phyloP scores from a whole-genome alignment of 129 eudicot species.

The Apium graveolens region DNA sequence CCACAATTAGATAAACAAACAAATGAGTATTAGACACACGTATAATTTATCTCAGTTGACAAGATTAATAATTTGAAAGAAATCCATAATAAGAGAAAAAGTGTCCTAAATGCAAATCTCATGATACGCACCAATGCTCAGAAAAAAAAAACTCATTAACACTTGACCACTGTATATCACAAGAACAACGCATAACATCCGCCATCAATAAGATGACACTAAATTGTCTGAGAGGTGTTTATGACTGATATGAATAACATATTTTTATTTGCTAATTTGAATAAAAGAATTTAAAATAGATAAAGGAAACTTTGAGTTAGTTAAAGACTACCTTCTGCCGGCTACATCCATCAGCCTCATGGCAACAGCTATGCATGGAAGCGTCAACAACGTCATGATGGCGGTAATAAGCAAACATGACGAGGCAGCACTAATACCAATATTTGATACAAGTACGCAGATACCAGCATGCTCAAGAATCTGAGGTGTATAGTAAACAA shows the following conservation, averaged over 20 bases:
- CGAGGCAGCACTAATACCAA: conserved; percentile 65
- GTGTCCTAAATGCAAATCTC: not conserved
- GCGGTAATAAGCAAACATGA: conserved; percentile 73
- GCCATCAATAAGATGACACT: not conserved
- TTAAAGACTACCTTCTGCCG: conserved; percentile 65
- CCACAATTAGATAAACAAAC: too few species aligned
- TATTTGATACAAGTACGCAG: conserved; percentile 58
- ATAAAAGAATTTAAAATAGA: not conserved
- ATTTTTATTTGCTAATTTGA: not conserved
- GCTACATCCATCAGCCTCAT: conserved; percentile 94
- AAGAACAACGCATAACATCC: not conserved
- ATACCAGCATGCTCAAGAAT: conserved; percentile 94
- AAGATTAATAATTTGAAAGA: not conserved
- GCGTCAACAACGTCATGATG: conserved; percentile 71
- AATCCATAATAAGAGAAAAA: not conserved
- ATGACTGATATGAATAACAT: not conserved
- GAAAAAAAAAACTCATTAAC: not conserved
- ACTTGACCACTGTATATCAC: not conserved
- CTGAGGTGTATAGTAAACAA: conserved; percentile 92
- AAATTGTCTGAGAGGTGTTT: not conserved
- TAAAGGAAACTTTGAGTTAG: not conserved
- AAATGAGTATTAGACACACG: not conserved
- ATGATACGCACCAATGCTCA: not conserved
- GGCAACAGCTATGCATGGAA: conserved; percentile 87
- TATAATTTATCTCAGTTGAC: not conserved